Conservation (phyloP, 129 eudicot genomes). For the Dittrichia graveolens region DNA sequence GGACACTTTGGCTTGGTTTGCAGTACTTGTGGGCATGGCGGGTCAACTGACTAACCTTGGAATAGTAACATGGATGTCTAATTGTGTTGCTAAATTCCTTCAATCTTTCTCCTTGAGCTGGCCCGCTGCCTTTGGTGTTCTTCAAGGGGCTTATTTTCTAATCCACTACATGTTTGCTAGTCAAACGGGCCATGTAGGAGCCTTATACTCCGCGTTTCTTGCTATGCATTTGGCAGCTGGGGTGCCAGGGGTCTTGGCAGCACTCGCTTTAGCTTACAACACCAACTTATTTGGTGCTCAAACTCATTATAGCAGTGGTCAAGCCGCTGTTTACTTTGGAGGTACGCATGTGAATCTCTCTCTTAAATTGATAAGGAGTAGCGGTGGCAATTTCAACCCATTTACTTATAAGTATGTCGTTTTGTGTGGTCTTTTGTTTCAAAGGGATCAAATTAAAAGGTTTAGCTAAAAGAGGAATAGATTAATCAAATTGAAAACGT, state of each 20-base stretch:
- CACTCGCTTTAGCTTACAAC: conserved; percentile 78
- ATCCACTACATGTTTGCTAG: conserved; percentile 95
- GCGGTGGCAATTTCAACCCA: background rate
- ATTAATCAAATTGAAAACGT: background rate
- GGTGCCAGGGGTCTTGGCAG: conserved; percentile 83
- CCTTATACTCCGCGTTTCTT: conserved; percentile 87
- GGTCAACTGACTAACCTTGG: conserved; percentile 88
- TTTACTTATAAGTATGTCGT: background rate
- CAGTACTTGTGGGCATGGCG: conserved; percentile 97
- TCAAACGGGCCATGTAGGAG: conserved; percentile 97
- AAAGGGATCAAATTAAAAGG: background rate
- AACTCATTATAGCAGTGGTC: conserved; percentile 97
- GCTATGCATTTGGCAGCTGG: conserved; percentile 93
- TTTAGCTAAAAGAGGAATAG: background rate
- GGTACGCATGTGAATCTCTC: conserved; percentile 45
- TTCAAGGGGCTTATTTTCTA: conserved; percentile 80
- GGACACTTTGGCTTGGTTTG: conserved; percentile 97
- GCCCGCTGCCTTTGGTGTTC: conserved; percentile 89
- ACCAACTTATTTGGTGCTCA: conserved; percentile 86
- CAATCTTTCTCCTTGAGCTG: conserved; percentile 78
- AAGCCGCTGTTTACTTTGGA: conserved; percentile 97
- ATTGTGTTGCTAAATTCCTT: conserved; percentile 71
- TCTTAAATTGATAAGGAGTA: background rate
- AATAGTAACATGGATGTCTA: conserved; percentile 85
- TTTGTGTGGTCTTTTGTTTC: background rate